phyloP scores from a whole-genome alignment of 768 basidiomycete species.

The Gymnopilus dilepis region DNA sequence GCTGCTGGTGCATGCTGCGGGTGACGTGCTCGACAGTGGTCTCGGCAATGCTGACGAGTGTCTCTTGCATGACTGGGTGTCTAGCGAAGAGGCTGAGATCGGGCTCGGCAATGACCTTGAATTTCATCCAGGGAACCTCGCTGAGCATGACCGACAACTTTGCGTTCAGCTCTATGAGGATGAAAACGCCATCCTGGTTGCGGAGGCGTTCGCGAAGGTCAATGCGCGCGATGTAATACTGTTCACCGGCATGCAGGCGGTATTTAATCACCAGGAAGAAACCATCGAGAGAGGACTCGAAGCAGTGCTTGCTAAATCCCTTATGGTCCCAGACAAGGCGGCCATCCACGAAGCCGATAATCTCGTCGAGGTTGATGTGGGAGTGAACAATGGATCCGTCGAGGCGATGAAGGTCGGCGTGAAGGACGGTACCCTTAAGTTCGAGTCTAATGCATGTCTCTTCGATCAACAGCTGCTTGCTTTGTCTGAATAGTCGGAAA shows the following conservation, averaged over 20 bases:
- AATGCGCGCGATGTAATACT: constrained; percentile 19
- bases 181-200: constrained; percentile 19
- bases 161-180: constrained; percentile 26
- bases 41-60: constrained; percentile 25
- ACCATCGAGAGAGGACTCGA: constrained; percentile 18
- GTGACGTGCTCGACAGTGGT: constrained; percentile 28
- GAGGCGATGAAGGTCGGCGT: constrained; percentile 20
- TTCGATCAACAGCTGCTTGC: constrained; percentile 21
- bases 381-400: constrained; percentile 21
- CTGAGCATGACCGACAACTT: constrained; percentile 29
- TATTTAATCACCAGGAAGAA: constrained; percentile 22
- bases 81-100: constrained; percentile 27
- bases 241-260: constrained; percentile 14
- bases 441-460: constrained; percentile 22
- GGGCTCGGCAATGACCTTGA: constrained; percentile 33
- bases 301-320: constrained; percentile 23
- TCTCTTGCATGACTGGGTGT: constrained; percentile 27
- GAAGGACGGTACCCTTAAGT: constrained; percentile 21
- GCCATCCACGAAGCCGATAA: constrained; percentile 21
- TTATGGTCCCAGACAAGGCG: constrained; percentile 23
- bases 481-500: constrained; percentile 11
- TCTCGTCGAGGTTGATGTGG: constrained; percentile 21
- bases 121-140: constrained; percentile 35
- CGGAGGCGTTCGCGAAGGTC: constrained; percentile 26
- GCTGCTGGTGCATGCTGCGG: constrained; percentile 21